These are phyloP conservation scores for Globisporangium radiosum DNA, from an alignment of 352 stramenopile genomes.

Conservation along the genomic window DNA sequence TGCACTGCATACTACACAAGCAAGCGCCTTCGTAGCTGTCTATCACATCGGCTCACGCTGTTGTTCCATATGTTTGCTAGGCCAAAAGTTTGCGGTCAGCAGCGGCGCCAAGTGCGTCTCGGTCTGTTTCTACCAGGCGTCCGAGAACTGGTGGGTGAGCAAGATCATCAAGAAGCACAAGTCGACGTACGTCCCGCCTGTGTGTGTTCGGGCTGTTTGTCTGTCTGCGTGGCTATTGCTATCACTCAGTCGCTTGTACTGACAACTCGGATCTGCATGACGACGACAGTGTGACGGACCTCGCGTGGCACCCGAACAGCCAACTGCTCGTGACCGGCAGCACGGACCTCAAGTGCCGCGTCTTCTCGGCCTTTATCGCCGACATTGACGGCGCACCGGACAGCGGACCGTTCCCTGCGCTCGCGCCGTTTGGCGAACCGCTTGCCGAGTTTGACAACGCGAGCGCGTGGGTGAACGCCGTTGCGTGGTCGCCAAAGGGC, in stretches of 20 bases:
- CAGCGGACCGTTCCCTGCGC: constrained; percentile 61
- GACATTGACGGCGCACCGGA: constrained; percentile 76
- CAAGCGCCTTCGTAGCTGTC: not conserved
- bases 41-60: not conserved
- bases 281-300: constrained; percentile 59
- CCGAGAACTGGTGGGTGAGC: constrained; percentile 93
- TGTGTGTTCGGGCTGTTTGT: too few relatives aligned
- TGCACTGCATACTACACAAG: not conserved
- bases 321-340: constrained; percentile 89
- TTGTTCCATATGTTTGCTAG: constrained; percentile 17
- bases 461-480: constrained; percentile 88
- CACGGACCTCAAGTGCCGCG: constrained; percentile 91
- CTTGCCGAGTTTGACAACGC: constrained; percentile 84
- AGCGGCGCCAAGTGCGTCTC: constrained; percentile 91
- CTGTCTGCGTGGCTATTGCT: not conserved
- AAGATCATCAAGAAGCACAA: constrained; percentile 98
- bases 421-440: constrained; percentile 76
- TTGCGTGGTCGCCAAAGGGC: constrained; percentile 89
- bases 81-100: constrained; percentile 91
- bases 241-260: not conserved
- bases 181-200: constrained; percentile 74
- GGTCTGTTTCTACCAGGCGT: constrained; percentile 89
- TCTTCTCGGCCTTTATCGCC: constrained; percentile 86
- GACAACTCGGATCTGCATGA: not conserved
- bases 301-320: constrained; percentile 92